Evolutionary conservation across 352 stramenopile genomes (phyloP).

Genomic region (Globisporangium splendens): DNA sequence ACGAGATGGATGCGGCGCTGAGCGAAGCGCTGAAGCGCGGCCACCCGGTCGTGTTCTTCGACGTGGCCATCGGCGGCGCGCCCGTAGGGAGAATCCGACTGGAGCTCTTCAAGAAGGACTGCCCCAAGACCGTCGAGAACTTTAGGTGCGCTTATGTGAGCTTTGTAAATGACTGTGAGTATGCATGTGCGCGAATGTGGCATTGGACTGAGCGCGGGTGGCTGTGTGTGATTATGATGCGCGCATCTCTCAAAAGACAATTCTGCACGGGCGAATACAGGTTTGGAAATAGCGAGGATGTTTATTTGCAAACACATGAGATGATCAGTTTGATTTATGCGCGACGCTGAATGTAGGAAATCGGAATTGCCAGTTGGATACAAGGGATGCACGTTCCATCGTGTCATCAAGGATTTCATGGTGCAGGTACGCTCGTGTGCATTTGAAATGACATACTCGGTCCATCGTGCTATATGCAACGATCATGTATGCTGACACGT

Average conservation of each 20-base stretch:
- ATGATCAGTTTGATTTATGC: not conserved
- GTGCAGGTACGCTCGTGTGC: conserved; percentile 39
- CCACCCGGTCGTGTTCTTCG: conserved; percentile 96
- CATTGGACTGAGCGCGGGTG: not conserved
- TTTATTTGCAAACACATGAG: conserved; percentile 9
- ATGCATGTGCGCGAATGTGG: not conserved
- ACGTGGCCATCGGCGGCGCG: conserved; percentile 87
- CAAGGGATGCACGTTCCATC: conserved; percentile 86
- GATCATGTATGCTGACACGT: conserved; percentile 1
- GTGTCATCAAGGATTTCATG: conserved; percentile 92
- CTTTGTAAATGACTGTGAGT: not conserved
- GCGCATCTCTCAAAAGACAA: conserved; percentile 50
- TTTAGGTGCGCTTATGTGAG: conserved; percentile 60
- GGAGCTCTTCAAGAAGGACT: conserved; percentile 96
- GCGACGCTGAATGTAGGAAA: conserved; percentile 30
- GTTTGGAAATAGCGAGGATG: conserved; percentile 25
- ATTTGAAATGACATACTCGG: not conserved
- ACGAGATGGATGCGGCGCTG: conserved; percentile 79
- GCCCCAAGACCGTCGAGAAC: conserved; percentile 96
- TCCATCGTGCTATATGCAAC: no score
- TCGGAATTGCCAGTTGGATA: conserved; percentile 85
- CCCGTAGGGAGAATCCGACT: conserved; percentile 91
- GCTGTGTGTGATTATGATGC: conserved; percentile 6
- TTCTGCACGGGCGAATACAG: conserved; percentile 97
- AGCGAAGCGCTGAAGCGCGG: conserved; percentile 90